These are phyloP conservation scores for Sutorius eximius DNA, from an alignment of 1,284 basidiomycete genomes.

Conservation along the genomic window DNA sequence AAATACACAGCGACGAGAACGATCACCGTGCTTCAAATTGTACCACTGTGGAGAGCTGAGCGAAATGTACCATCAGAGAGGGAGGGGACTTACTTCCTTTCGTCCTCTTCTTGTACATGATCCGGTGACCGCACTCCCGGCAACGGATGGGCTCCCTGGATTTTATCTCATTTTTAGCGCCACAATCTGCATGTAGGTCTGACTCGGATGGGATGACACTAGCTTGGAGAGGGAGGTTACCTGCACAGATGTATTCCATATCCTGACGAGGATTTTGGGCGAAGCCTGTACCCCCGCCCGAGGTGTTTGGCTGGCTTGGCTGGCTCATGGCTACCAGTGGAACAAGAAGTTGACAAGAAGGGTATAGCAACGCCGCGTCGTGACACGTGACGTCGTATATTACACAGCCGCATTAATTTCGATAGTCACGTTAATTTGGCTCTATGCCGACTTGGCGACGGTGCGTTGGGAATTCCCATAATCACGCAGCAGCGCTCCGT, in stretches of 20 bases:
- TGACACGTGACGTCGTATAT: slow-evolving; percentile 18
- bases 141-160: slow-evolving; percentile 95
- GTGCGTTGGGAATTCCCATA: slow-evolving; percentile 13
- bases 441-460: slow-evolving; percentile 16
- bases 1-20: neutral
- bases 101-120: slow-evolving; percentile 99
- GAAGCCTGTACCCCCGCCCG: slow-evolving; percentile 27
- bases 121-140: slow-evolving; percentile 95
- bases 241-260: slow-evolving; percentile 93
- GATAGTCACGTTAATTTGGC: neutral
- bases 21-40: slow-evolving; percentile 82
- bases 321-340: slow-evolving; percentile 33
- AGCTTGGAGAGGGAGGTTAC: slow-evolving; percentile 43
- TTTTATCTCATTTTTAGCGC: slow-evolving; percentile 90
- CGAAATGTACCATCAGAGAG: slow-evolving; percentile 11
- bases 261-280: slow-evolving; percentile 50
- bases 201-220: neutral
- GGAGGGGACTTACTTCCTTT: slow-evolving; percentile 68
- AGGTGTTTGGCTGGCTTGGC: slow-evolving; percentile 22
- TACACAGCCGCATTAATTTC: slow-evolving; percentile 11
- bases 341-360: neutral
- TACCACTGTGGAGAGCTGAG: slow-evolving; percentile 56
- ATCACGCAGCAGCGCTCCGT: slow-evolving; percentile 15
- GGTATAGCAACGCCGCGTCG: neutral
- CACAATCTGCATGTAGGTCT: slow-evolving; percentile 65